These are phyloP conservation scores for Hemisphaericaspora subhashii DNA, from an alignment of 1,139 yeast genomes.

Conservation along the genomic window DNA sequence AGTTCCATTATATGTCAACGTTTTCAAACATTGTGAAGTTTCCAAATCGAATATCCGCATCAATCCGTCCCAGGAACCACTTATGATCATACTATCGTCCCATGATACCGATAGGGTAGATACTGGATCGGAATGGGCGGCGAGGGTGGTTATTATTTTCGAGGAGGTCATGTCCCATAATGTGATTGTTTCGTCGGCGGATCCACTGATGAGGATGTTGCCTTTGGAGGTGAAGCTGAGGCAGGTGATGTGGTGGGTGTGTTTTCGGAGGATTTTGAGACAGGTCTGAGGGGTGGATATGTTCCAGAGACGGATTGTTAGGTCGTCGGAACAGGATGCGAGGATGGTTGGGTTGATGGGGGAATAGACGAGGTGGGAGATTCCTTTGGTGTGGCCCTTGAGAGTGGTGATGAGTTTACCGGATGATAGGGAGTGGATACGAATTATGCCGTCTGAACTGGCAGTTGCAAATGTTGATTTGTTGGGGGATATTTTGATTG, in stretches of 20 bases:
- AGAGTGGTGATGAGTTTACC: conserved; percentile 36
- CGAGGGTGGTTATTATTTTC: conserved; percentile 69
- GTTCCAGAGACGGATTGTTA: conserved; percentile 76
- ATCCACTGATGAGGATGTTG: conserved; percentile 75
- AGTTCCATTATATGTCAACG: conserved; percentile 71
- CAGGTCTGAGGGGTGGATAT: conserved; percentile 45
- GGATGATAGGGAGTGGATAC: conserved; percentile 21
- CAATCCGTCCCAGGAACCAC: conserved; percentile 90
- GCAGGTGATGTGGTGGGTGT: conserved; percentile 80
- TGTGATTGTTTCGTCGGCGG: conserved; percentile 87
- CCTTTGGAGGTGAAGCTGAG: conserved; percentile 75
- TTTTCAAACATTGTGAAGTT: conserved; percentile 88
- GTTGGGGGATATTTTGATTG: conserved; percentile 66
- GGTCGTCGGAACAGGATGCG: conserved; percentile 88
- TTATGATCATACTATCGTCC: conserved; percentile 80
- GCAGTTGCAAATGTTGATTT: conserved; percentile 62
- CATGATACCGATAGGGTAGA: conserved; percentile 69
- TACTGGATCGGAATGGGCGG: conserved; percentile 94
- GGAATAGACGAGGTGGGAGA: conserved; percentile 73
- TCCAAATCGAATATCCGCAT: conserved; percentile 85
- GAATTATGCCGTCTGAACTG: conserved; percentile 32
- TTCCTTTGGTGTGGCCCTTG: conserved; percentile 65
- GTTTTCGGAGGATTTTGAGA: conserved; percentile 67
- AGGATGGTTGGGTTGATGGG: conserved; percentile 67
- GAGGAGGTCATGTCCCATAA: conserved; percentile 86